Evolutionary conservation across 352 stramenopile genomes (phyloP), one percentile per base, ranked within the genome.

Genomic region (Globisporangium heterothallicum): DNA sequence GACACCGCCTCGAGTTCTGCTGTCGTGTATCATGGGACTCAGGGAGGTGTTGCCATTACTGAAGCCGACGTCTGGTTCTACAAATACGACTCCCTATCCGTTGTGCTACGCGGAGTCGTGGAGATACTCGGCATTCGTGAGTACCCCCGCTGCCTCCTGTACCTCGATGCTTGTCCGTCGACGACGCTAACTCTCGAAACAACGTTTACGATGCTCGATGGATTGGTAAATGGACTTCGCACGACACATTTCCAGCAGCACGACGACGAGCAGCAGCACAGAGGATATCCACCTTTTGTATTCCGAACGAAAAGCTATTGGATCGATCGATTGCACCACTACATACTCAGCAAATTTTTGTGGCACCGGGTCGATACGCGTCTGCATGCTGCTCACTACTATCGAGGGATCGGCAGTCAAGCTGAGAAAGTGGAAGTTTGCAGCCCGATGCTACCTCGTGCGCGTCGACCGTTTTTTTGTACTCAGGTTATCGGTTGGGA

Each of bases 171-270:
- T 4, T 70, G 58, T 34, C 3, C 19, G 18, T 32, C 13, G 10
- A 8, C 36, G n/a, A 46, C n/a, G 38, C 2, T 84, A 4, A 36
- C 16, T 3, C 42, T 71, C 0, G 25, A 40, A 0, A 66, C 56
- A 0, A 42, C 58, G 3, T 84, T 84, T 36, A 53, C 5, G 0
- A 74, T 84, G 70, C 34, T 81, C 0, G 61, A 84, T 30, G 63
- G 42, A 1, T 41, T 78, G 6, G 57, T 72, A 1, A 35, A 24
- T 0, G 36, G 56, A 0, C 19, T 63, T 0, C 42, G 61, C 25
- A 18, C 12, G 6, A 2, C 21, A 19, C 24, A 56, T 36, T 35
- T 70, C 59, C 19, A 4, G 14, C 14, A 21, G 0, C 10, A 36
- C 3, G 19, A 12, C 0, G 6, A n/a, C 4, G 36, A 42, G 26